Conservation (phyloP, 2,329 filamentous ascomycete species). For the Clathrospora elynae region DNA sequence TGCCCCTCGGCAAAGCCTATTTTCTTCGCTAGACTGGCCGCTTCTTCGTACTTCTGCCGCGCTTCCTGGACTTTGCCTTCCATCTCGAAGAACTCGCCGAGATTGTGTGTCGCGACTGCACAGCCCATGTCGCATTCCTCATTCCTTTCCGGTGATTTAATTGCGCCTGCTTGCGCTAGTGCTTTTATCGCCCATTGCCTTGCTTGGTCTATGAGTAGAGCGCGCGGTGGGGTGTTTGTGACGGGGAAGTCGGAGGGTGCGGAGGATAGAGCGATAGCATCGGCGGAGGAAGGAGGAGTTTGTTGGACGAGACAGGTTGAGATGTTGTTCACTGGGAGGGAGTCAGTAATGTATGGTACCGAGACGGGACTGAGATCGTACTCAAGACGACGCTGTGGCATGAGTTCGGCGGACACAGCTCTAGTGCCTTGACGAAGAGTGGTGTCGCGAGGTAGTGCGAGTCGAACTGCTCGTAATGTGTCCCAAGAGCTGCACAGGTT, state of each 20-base stretch:
- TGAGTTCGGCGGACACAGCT: conserved; percentile 64
- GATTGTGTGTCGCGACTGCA: conserved; percentile 81
- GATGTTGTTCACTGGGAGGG: conserved; percentile 73
- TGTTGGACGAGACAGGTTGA: conserved; percentile 75
- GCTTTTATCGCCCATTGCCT: conserved; percentile 81
- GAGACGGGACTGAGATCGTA: conserved; percentile 49
- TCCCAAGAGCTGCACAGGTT: conserved; percentile 66
- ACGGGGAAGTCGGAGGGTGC: conserved; percentile 44
- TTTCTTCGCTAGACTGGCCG: conserved; percentile 61
- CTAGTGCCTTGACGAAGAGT: conserved; percentile 82
- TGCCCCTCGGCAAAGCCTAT: conserved; percentile 56
- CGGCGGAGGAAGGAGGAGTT: conserved; percentile 44
- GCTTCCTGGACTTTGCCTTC: conserved; percentile 69
- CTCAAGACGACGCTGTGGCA: conserved; percentile 83
- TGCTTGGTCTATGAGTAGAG: conserved; percentile 70
- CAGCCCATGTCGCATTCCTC: conserved; percentile 85
- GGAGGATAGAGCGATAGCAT: conserved; percentile 35
- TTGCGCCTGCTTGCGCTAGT: conserved; percentile 66
- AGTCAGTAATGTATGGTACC: conserved; percentile 11
- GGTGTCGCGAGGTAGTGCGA: conserved; percentile 83
- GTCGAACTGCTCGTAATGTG: conserved; percentile 73
- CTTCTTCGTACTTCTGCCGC: conserved; percentile 69
- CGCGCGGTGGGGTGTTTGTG: conserved; percentile 57
- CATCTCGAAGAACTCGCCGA: conserved; percentile 83
- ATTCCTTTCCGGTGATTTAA: conserved; percentile 69